Evolutionary conservation across 345 rosid genomes (phyloP), one percentile per base, ranked within the genome.

Genomic region (Murraya koenigii): DNA sequence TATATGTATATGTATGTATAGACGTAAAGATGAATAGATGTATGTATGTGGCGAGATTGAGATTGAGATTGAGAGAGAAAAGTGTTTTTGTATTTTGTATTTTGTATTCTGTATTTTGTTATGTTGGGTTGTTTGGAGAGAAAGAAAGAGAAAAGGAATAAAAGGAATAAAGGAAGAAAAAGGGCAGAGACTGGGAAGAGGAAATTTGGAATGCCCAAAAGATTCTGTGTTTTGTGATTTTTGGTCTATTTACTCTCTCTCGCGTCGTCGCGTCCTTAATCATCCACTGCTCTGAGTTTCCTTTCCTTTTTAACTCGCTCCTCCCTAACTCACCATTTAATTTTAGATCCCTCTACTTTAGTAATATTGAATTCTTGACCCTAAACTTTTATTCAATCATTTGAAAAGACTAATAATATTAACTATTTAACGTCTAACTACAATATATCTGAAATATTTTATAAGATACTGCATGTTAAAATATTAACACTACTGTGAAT

Each of bases 201-300:
- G 41, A 69, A 54, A 66, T 68, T 60, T 36, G 77, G 49, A 47
- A 66, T 78, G 84, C 83, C 81, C 7, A 17, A 5, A 83, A 83
- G 86, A 83, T 87, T 88, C 89, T 74, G 78, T 64, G 55, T 73
- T 81, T 77, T 76, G 66, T 75, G 63, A 75, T 78, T 58, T 20
- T 32, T 44, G 62, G 69, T 56, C 79, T 35, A n/a, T 59, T 78
- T 78, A 52, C 69, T 76, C 85, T 59, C 59, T 58, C 35, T 89
- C 93, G 92, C 71, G 80, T 85, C 92, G 85, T 85, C 95, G 95
- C 92, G 82, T 91, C 89, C 85, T 80, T n/a, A n/a, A n/a, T 77
- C 77, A 86, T 92, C 88, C 83, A 30, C 33, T 68, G 32, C 39
- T 47, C 36, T 41, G 75, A 79, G 75, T 76, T 63, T 44, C 49